Evolutionary conservation across 805 yeast genomes (phyloP).

Genomic region (Myxozyma sirexii): DNA sequence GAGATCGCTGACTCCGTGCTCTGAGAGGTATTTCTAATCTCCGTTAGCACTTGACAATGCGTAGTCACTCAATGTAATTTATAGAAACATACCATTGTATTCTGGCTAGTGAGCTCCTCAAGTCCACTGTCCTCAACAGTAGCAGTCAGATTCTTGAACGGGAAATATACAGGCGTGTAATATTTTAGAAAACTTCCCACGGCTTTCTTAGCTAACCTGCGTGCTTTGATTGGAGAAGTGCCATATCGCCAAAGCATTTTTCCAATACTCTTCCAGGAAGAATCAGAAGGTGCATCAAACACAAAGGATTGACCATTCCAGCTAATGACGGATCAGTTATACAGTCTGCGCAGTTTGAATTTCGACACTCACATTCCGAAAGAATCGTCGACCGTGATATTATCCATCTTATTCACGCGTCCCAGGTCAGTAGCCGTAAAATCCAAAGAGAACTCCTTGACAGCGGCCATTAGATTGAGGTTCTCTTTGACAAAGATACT

Average conservation of each 20-base stretch:
- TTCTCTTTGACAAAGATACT: constrained; percentile 50
- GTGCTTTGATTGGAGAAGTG: constrained; percentile 38
- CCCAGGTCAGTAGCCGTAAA: neutral
- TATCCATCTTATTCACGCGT: constrained; percentile 11
- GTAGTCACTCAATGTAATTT: neutral
- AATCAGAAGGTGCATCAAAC: constrained; percentile 17
- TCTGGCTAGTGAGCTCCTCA: constrained; percentile 32
- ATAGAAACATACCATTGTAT: constrained; percentile 36
- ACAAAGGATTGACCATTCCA: constrained; percentile 28
- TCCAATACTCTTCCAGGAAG: constrained; percentile 24
- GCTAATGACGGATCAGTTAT: constrained; percentile 3
- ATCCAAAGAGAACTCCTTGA: constrained; percentile 44
- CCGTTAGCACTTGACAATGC: too few relatives aligned
- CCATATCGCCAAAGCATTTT: constrained; percentile 44
- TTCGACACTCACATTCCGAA: constrained; percentile 39
- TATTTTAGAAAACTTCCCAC: constrained; percentile 41
- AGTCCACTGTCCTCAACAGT: constrained; percentile 39
- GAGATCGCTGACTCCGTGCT: constrained; percentile 27
- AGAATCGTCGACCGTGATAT: constrained; percentile 44
- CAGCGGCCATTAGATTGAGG: constrained; percentile 46
- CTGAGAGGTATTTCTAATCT: constrained; percentile 16
- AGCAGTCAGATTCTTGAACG: constrained; percentile 43
- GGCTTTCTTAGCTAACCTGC: constrained; percentile 29
- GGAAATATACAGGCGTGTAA: constrained; percentile 45
- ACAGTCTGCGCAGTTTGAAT: neutral